Conservation (phyloP, 495 filamentous ascomycete species). For the Lichina pygmaea region DNA sequence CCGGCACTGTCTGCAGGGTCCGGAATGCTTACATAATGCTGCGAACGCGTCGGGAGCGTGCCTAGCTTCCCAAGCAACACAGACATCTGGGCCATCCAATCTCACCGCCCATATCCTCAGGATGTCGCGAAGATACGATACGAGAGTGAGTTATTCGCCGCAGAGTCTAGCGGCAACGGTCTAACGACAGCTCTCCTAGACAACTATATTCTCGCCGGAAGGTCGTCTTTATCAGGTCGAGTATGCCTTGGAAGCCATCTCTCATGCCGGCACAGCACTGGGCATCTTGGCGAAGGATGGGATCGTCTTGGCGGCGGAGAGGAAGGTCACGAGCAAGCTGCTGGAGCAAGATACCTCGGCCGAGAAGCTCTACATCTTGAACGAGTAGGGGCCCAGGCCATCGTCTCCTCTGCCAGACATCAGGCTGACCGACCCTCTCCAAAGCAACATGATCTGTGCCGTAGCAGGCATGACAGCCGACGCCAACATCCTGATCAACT, state of each 20-base stretch:
- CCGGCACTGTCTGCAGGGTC: too few relatives aligned
- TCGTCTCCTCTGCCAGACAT: neutral
- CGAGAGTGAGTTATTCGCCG: constrained; percentile 34
- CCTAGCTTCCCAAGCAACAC: neutral
- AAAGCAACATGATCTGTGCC: constrained; percentile 98
- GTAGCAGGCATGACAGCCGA: constrained; percentile 98
- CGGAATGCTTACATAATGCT: too few relatives aligned
- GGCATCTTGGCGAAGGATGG: constrained; percentile 94
- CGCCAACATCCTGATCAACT: constrained; percentile 99
- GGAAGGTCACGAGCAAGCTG: constrained; percentile 97
- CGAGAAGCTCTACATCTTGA: constrained; percentile 97
- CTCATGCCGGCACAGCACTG: constrained; percentile 87
- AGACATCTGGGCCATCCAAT: too few relatives aligned
- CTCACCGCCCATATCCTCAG: constrained; percentile 3
- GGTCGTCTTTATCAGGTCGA: constrained; percentile 96
- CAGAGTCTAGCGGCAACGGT: neutral
- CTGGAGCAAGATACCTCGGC: constrained; percentile 97
- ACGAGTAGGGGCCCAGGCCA: constrained; percentile 39
- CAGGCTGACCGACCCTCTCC: neutral
- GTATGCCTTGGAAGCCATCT: constrained; percentile 97
- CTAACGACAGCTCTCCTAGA: constrained; percentile 31
- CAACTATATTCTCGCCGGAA: constrained; percentile 98
- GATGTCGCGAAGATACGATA: constrained; percentile 98
- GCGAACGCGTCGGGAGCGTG: neutral
- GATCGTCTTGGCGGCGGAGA: constrained; percentile 94